phyloP scores from a whole-genome alignment of 73 alveolate genomes.

The Symbiodinium natans region DNA sequence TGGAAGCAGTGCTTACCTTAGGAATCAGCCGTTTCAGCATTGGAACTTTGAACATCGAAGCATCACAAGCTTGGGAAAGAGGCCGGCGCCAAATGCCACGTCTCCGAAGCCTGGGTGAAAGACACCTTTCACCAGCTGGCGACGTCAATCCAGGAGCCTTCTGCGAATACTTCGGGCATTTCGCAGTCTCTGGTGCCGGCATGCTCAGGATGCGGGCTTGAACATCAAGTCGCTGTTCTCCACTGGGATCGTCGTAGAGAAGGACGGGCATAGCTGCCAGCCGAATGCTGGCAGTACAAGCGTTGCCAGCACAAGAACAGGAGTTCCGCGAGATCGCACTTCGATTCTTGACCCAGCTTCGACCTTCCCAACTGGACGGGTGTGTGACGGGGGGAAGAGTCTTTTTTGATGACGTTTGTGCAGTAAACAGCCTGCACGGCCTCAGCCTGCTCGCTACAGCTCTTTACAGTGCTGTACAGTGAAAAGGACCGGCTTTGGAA shows the following conservation, averaged over 20 bases:
- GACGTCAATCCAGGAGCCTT: conserved; percentile 33
- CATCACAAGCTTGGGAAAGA: neutral
- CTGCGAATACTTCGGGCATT: neutral
- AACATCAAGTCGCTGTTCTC: conserved; percentile 65
- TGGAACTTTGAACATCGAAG: neutral
- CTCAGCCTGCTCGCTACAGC: too few species aligned
- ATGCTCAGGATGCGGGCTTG: conserved; percentile 25
- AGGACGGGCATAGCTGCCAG: conserved; percentile 1
- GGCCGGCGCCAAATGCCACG: conserved; percentile 84
- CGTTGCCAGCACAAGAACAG: too few species aligned
- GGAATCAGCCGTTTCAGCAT: neutral
- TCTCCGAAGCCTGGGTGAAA: conserved; percentile 89
- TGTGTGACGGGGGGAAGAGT: too few species aligned
- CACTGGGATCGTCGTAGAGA: conserved; percentile 11
- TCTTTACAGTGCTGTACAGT: too few species aligned
- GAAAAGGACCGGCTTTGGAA: conserved; percentile 63
- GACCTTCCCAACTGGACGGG: conserved; percentile 69
- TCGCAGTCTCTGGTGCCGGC: neutral
- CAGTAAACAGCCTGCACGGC: too few species aligned
- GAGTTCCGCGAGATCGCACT: conserved; percentile 55
- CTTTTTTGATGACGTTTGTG: too few species aligned
- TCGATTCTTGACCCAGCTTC: conserved; percentile 51
- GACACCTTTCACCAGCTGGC: conserved; percentile 48
- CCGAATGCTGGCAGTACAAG: too few species aligned
- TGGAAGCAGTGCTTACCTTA: conserved; percentile 1